Evolutionary conservation across 2,329 filamentous ascomycete genomes (phyloP).

Genomic region (Ascochyta koolunga): DNA sequence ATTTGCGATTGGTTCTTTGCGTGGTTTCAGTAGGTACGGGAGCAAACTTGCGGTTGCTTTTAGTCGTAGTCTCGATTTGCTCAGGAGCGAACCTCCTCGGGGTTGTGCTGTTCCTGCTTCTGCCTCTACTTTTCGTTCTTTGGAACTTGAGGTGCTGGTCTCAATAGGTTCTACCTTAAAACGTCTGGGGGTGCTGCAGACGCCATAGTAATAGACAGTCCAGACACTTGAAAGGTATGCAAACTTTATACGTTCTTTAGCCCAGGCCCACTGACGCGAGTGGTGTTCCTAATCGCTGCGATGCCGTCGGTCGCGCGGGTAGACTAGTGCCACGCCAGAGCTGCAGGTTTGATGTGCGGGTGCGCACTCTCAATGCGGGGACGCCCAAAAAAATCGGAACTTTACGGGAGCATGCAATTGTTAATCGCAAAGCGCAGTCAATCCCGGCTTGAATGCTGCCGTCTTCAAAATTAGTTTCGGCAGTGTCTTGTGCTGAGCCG

Average conservation of each 20-base stretch:
- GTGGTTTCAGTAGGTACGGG: conserved; percentile 78
- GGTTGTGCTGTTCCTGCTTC: conserved; percentile 23
- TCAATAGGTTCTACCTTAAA: conserved; percentile 49
- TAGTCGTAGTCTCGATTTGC: conserved; percentile 71
- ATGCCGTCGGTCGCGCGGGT: conserved; percentile 24
- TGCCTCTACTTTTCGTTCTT: conserved; percentile 70
- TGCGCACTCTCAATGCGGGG: conserved; percentile 34
- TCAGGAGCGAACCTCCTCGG: conserved; percentile 67
- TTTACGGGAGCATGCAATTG: conserved; percentile 26
- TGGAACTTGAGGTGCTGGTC: conserved; percentile 51
- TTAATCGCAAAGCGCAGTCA: conserved; percentile 5
- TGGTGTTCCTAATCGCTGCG: conserved; percentile 19
- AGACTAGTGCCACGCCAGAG: conserved; percentile 26
- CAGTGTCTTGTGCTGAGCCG: not conserved
- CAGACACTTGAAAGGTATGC: conserved; percentile 1
- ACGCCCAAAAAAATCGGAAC: conserved; percentile 24
- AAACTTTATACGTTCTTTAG: conserved; percentile 12
- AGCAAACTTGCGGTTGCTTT: conserved; percentile 64
- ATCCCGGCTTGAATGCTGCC: not conserved
- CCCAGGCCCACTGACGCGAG: conserved; percentile 21
- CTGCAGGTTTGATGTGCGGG: conserved; percentile 25
- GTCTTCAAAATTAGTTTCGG: not conserved
- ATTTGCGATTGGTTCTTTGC: conserved; percentile 51
- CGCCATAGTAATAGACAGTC: conserved; percentile 32
- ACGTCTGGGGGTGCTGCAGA: conserved; percentile 38